Base-by-base conservation (phyloP, 2,329 filamentous ascomycete species). In the Aspergillus aculeatus region DNA sequence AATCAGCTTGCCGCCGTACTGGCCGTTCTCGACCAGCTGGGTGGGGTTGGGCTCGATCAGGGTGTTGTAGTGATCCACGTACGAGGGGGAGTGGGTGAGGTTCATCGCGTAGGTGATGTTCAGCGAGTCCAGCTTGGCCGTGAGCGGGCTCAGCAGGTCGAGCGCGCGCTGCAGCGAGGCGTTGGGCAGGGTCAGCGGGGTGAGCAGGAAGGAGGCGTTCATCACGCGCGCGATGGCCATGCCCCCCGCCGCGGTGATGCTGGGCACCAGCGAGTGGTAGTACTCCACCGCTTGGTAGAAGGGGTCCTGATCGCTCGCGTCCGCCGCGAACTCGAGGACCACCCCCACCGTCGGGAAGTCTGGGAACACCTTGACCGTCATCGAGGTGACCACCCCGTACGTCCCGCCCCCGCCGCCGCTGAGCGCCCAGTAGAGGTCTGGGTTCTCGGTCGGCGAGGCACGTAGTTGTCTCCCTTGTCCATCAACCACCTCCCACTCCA, bases 331-430 rank as follows among this genome's bases (percentile, higher is more conserved):
- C 6, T 16, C 38, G 10, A 35, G 32, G 5, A 35, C 32, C 14
- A 35, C 32, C 10, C 32, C 32, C 11, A 35, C 61, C 29, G 75
- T 54, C 3, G 71, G 72, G 23, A 71, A 66, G n/a, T 75, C 65
- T 65, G 72, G 70, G 51, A 76, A 75, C 5, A 77, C 73, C 35
- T 73, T 73, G 35, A 80, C 65, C 11, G 77, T 79, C 19, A 75
- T 76, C 16, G 69, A 73, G 5, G 75, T 69, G 5, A 81, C 76
- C 14, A 81, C 70, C n/a, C 78, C 78, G 59, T 76, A 77, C 62
- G 63, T 60, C 3, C 82, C 82, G 1, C 84, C 84, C 3, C 85
- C 85, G 11, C 84, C 84, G 4, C 81, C 52, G 14, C 81, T 75
- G 4, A 83, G 68, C n/a, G 80, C 81, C 74, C 77, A 81, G 70